Evolutionary conservation across 2,329 filamentous ascomycete species (phyloP), one percentile per base, ranked within the genome.

Genomic region (Cryphonectria radicalis): DNA sequence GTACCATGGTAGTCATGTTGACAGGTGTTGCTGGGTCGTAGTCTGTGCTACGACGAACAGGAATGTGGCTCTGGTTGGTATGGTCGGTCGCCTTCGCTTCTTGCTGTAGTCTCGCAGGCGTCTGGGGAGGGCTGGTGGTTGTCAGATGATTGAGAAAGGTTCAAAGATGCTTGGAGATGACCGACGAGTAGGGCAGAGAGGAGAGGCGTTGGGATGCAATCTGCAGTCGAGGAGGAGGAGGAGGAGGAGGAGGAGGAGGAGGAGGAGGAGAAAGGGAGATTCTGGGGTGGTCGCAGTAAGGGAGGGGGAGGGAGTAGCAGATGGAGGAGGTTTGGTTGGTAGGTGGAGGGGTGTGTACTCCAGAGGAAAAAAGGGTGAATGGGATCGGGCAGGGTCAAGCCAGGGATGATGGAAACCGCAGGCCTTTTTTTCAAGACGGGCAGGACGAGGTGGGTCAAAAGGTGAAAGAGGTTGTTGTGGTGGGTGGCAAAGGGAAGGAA

Each of bases 1-100:
- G 73, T 83, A 86, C 85, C 85, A 86, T 86, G 72, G 85, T 87
- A 73, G 85, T 86, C 85, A 86, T 87, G 55, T 77, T 83, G 76
- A 74, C 75, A 68, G 74, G 32, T 68, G 53, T 68, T 73, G 70
- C 32, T 22, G 14, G 60, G 66, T 50, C 46, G 46, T 50, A 50
- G 72, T 69, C 73, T 68, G 72, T 70, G 74, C 73, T 68, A 68
- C 68, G 43, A 68, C 68, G 43, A 65, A 53, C 60, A 71, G 72
- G 66, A 74, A 60, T 55, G 72, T n/a, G 63, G 70, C 53, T 67
- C 68, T 59, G 65, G 55, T 70, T 73, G 71, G 46, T 50, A n/a
- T n/a, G 46, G 22, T 50, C 46, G 46, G 22, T 50, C 46, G 46
- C 6, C 8, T 50, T 59, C 28, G 37, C 25, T 50, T 60, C 7